phyloP scores from a whole-genome alignment of 805 yeast species.

The Yarrowia alimentaria region DNA sequence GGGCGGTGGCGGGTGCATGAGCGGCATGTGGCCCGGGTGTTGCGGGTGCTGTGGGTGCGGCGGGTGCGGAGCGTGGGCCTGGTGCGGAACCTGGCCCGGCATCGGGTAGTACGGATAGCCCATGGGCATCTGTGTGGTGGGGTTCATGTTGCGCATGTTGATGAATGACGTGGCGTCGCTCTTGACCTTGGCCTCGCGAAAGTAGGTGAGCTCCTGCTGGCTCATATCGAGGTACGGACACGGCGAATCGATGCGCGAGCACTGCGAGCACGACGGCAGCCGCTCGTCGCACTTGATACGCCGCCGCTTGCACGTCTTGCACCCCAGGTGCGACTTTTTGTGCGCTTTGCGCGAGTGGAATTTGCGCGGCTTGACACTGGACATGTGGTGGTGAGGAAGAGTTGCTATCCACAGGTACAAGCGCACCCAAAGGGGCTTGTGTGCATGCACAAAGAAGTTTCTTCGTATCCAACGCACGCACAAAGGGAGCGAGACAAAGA shows the following conservation, averaged over 20 bases:
- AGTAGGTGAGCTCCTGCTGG: constrained; percentile 45
- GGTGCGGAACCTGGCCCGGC: too few relatives aligned
- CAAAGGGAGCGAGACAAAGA: constrained; percentile 17
- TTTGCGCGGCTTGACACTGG: constrained; percentile 34
- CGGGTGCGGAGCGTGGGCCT: too few relatives aligned
- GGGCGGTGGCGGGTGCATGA: too few relatives aligned
- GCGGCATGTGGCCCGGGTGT: too few relatives aligned
- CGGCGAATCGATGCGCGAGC: constrained; percentile 47
- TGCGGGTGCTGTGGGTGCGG: too few relatives aligned
- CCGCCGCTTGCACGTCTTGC: constrained; percentile 63
- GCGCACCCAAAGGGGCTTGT: too few relatives aligned
- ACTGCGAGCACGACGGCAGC: constrained; percentile 58
- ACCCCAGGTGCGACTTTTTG: constrained; percentile 71
- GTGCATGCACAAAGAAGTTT: too few relatives aligned
- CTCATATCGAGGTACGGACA: constrained; percentile 53
- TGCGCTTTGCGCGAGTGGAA: constrained; percentile 54
- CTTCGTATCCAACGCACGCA: constrained; percentile 28
- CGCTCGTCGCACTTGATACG: constrained; percentile 65
- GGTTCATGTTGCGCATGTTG: constrained; percentile 21
- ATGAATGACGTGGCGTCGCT: constrained; percentile 24
- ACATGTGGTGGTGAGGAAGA: constrained; percentile 18
- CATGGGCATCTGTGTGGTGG: constrained; percentile 24
- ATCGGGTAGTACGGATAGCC: constrained; percentile 1
- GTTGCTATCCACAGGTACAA: too few relatives aligned
- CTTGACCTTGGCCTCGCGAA: constrained; percentile 29